Evolutionary conservation across 2,329 filamentous ascomycete species (phyloP), one percentile per base, ranked within the genome.

Genomic region (Parafenestella ontariensis): DNA sequence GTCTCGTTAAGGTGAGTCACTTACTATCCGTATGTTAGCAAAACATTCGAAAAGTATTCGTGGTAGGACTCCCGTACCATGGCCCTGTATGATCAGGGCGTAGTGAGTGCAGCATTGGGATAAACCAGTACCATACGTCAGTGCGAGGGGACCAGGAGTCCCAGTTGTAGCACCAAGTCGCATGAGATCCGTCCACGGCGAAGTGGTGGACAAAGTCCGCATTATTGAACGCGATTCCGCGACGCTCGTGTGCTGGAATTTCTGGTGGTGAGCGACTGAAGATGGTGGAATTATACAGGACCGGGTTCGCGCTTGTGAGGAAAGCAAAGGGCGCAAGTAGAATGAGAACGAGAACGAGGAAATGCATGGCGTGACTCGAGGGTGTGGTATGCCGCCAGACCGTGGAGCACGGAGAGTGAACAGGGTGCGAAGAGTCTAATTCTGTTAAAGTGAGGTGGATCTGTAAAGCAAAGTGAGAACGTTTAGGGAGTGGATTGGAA

Each of bases 141-240:
- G 34, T 46, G 18, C 75, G 75, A 46, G 73, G 66, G 17, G 78
- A 65, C 10, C 59, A 59, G 29, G 81, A 80, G 47, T 77, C 85
- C 88, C 89, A 91, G 81, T 90, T 89, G 81, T 89, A 89, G 43
- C 76, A 80, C 88, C 88, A 91, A 18, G 75, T 74, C 58, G 84
- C 78, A 48, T 81, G 67, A 36, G 75, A 73, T 4, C 52, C 50
- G 6, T 68, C 62, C 42, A 62, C 65, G 34, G 76, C 58, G 73
- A 90, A 87, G 61, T 73, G 64, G 42, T 77, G 72, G 64, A 83
- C 79, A 20, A 87, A 76, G 9, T 59, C 64, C 49, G 79, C 77
- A 23, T 84, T 76, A 75, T 90, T 89, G 83, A 85, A 91, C 41
- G 85, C 83, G 36, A 90, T 71, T 67, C 88, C 88, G 65, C 87